Base-by-base conservation (phyloP, 2,329 filamentous ascomycete species). In the Chaetothyriales sp. region DNA sequence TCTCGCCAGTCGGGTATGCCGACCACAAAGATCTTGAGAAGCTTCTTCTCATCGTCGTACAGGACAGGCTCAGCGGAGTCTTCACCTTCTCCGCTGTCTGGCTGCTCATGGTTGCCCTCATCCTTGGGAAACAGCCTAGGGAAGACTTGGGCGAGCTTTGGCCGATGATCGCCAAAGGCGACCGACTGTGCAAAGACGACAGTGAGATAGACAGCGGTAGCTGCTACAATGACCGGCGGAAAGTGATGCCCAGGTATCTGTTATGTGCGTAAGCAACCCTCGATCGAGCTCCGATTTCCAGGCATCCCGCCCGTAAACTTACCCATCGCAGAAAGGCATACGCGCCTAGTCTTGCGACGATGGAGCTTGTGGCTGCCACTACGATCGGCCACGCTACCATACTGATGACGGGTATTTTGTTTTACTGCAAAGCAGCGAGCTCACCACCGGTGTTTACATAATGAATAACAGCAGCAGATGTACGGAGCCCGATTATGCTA, bases 1-100 rank as follows among this genome's bases (percentile, higher is more conserved):
- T 81, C 87, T n/a, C 73, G 76, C 5, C 84, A 78, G 60, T 81
- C 88, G 1, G 92, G 90, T 0, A 83, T 70, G 2, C 92, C 92
- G 2, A 80, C 80, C 20, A 94, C 69, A 5, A 97, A 71, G 2
- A 86, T 85, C 57, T 75, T 77, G 58, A 84, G 69, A 1, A 78
- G 73, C 2, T 77, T 66, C 10, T 77, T 71, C 59, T 77, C 77
- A 62, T 82, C 73, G 48, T 77, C 70, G 15, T 85, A 60, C 9
- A 80, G 63, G 3, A 85, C 67, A 0, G 76, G 82, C 64, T 89
- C 83, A 52, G 80, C 65, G 20, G 87, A 70, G 25, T 80, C 75
- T 37, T 87, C 69, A 53, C 33, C 33, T 5, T 15, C 13, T 13
- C 33, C 10, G 5, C 13, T 80, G 72, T 9, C 66, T 60, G 6